A percentile compares a stretch with the other conserved stretches of the same genome.
These are phyloP conservation scores for Solanum virginianum DNA, from an alignment of 257 asterid genomes.

Conservation along the genomic window DNA sequence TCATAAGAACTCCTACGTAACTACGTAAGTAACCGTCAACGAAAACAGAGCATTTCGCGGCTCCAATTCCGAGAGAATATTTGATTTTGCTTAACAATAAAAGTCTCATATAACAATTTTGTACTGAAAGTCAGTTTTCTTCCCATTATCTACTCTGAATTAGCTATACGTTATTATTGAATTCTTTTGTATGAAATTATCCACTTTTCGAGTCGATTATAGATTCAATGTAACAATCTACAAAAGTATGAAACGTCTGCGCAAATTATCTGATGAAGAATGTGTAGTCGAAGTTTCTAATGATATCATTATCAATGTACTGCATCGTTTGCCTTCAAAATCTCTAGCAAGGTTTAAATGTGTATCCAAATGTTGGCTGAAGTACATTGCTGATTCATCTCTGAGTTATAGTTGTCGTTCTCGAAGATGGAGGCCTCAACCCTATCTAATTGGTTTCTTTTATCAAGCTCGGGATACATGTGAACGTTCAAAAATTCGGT, in stretches of 20 bases:
- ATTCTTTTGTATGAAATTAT: not conserved
- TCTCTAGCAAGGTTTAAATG: not conserved
- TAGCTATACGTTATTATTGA: not conserved
- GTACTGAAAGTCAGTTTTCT: not conserved
- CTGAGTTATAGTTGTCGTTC: not conserved
- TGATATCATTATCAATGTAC: not conserved
- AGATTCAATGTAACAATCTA: not conserved
- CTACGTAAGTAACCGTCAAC: not conserved
- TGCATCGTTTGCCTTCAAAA: not conserved
- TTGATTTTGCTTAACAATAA: not conserved
- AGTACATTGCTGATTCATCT: not conserved
- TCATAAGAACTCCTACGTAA: not conserved
- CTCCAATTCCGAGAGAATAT: not conserved
- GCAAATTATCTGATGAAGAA: not conserved
- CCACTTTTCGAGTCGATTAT: not conserved
- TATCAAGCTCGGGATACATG: not conserved
- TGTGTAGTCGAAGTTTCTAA: not conserved
- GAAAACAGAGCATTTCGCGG: not conserved
- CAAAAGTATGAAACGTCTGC: not conserved
- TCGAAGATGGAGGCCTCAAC: not conserved
- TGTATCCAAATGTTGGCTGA: not conserved
- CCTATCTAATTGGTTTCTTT: not conserved
- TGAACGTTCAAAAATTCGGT: not conserved
- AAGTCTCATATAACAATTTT: not conserved
- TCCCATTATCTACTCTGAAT: not conserved